A percentile compares a stretch with the other conserved stretches of the same genome.
Evolutionary conservation across 805 yeast genomes (phyloP).

Genomic region (Ascoidea rubescens): DNA sequence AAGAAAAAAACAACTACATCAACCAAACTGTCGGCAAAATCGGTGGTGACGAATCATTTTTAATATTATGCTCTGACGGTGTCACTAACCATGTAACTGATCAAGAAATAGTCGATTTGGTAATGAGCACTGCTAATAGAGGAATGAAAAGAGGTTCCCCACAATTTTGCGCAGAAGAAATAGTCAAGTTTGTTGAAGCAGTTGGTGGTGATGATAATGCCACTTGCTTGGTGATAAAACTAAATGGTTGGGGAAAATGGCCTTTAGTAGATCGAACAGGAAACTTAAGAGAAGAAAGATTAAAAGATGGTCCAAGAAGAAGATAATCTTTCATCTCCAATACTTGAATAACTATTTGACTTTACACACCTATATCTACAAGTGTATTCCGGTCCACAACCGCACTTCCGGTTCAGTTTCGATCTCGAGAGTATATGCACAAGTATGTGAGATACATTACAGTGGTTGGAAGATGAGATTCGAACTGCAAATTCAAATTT

Average conservation of each 20-base stretch:
- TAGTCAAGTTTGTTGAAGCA: constrained; percentile 69
- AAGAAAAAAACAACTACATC: constrained; percentile 8
- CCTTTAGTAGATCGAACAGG: constrained; percentile 77
- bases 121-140: constrained; percentile 49
- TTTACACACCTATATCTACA: constrained; percentile 6
- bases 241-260: constrained; percentile 94
- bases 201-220: constrained; percentile 93
- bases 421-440: no score
- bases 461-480: no score
- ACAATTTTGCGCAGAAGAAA: constrained; percentile 74
- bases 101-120: constrained; percentile 83
- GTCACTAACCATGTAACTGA: constrained; percentile 69
- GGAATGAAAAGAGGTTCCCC: constrained; percentile 72
- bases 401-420: no score
- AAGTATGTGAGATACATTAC: no score
- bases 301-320: constrained; percentile 26
- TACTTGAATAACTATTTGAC: constrained; percentile 11
- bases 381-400: no score
- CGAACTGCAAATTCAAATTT: no score
- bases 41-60: constrained; percentile 81
- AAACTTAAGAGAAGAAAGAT: constrained; percentile 55
- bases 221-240: constrained; percentile 70
- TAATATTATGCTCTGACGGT: constrained; percentile 81
- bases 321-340: constrained; percentile 1
- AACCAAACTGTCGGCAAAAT: constrained; percentile 18